Base-by-base conservation (phyloP, 73 alveolate species). In the Diophrys sp. region DNA sequence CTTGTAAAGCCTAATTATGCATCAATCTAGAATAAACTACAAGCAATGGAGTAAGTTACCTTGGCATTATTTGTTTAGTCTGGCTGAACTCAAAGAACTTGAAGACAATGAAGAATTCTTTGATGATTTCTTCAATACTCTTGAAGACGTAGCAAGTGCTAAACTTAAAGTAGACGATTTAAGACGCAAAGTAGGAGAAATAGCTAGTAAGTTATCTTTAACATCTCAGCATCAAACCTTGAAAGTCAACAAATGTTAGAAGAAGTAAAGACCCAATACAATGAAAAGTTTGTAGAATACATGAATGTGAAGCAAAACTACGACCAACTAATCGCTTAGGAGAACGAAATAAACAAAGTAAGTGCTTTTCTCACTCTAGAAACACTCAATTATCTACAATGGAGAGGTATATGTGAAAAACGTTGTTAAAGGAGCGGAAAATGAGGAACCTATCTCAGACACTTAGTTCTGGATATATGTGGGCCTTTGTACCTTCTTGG, bases 401-500 rank as follows among this genome's bases (percentile, higher is more conserved):
- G 62, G 62, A 18, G 62, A 44, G 62, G 18, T 44, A 44, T 44
- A 44, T 44, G n/a, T 44, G n/a, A 44, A 44, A 18, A 44, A 44
- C 18, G 62, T 11, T 11, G 62, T 11, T 44, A 18, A 44, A 44
- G n/a, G n/a, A 44, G 18, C 62, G 18, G 62, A 44, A 18, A 44
- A 5, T 44, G n/a, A 44, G 62, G 18, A 44, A 44, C 18, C n/a
- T 5, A 44, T 44, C 18, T 44, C n/a, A n/a, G n/a, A n/a, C n/a
- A n/a, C n/a, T n/a, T n/a, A n/a, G n/a, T n/a, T n/a, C n/a, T n/a
- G n/a, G n/a, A n/a, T n/a, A n/a, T n/a, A n/a, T n/a, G n/a, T n/a
- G n/a, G n/a, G 62, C 62, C n/a, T 44, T 11, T 11, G 62, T 18
- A 18, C 62, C 28, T 91, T 81, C 74, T 80, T 93, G 25, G 96